These are phyloP conservation scores for Yamadazyma atmosphaerica DNA, from an alignment of 1,139 yeast species.

Conservation along the genomic window DNA sequence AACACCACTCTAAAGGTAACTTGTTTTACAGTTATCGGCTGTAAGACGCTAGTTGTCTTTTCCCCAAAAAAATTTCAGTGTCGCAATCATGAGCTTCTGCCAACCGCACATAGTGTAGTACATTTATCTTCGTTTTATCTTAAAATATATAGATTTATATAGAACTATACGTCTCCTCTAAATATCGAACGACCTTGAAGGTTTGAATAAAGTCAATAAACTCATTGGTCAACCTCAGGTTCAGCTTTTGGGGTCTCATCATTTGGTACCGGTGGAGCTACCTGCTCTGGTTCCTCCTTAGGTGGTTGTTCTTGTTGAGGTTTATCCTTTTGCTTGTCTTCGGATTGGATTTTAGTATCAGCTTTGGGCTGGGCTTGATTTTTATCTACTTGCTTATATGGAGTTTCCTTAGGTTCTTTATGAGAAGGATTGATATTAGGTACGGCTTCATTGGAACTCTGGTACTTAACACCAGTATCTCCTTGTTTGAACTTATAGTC, in stretches of 20 bases:
- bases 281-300: constrained; percentile 12
- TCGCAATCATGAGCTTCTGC: neutral
- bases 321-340: constrained; percentile 1
- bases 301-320: neutral
- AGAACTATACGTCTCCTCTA: neutral
- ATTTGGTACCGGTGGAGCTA: constrained; percentile 27
- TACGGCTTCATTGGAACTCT: constrained; percentile 10
- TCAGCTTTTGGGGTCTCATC: constrained; percentile 16
- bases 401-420: constrained; percentile 28
- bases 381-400: constrained; percentile 13
- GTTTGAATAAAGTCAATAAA: too few species aligned
- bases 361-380: constrained; percentile 12
- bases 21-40: too few species aligned
- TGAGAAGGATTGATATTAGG: constrained; percentile 15
- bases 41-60: too few species aligned
- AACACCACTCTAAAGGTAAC: too few species aligned
- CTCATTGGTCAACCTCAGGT: neutral
- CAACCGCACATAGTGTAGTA: neutral
- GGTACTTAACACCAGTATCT: constrained; percentile 10
- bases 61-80: neutral
- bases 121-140: neutral
- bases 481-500: constrained; percentile 22
- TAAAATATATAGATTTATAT: neutral
- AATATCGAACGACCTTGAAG: neutral
- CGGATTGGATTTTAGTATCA: constrained; percentile 5